These are phyloP conservation scores for Coemansia sp. DNA, from an alignment of 192 early-diverging fungal genomes.

Conservation along the genomic window DNA sequence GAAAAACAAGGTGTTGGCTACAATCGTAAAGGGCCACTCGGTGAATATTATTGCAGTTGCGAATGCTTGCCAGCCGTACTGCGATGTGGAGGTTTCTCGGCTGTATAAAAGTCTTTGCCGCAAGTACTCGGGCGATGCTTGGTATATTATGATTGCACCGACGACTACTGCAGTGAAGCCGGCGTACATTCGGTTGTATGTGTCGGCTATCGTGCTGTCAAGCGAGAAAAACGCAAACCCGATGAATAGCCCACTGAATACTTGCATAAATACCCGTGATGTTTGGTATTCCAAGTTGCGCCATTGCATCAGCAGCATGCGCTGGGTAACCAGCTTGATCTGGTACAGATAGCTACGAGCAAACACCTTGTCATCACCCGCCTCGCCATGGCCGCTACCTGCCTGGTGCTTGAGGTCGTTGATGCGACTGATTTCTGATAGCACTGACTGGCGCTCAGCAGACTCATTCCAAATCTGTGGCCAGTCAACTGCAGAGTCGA, in stretches of 20 bases:
- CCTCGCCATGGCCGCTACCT: conserved; percentile 7
- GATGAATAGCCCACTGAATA: conserved; percentile 59
- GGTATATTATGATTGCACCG: conserved; percentile 58
- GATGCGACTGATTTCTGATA: conserved; percentile 43
- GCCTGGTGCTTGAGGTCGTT: conserved; percentile 23
- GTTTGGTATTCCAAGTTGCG: conserved; percentile 67
- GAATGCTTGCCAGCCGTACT: conserved; percentile 66
- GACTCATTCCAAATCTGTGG: conserved; percentile 52
- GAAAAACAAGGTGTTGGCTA: conserved; percentile 57
- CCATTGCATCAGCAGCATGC: conserved; percentile 69
- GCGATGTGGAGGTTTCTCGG: conserved; percentile 62
- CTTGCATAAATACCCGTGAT: conserved; percentile 57
- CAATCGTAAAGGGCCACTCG: conserved; percentile 62
- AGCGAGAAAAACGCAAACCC: conserved; percentile 71
- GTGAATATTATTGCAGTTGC: conserved; percentile 58
- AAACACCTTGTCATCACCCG: conserved; percentile 21
- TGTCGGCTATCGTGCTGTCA: conserved; percentile 48
- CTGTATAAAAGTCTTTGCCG: conserved; percentile 59
- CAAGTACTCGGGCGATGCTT: conserved; percentile 63
- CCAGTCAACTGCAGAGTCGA: conserved; percentile 54
- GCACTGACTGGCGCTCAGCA: conserved; percentile 22
- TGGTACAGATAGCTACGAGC: conserved; percentile 47
- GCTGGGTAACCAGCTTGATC: conserved; percentile 57
- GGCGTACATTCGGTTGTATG: conserved; percentile 60
- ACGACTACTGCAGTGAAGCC: conserved; percentile 54